Base-by-base conservation (phyloP, 441 rosid species). In the Dalechampia spathulata region DNA sequence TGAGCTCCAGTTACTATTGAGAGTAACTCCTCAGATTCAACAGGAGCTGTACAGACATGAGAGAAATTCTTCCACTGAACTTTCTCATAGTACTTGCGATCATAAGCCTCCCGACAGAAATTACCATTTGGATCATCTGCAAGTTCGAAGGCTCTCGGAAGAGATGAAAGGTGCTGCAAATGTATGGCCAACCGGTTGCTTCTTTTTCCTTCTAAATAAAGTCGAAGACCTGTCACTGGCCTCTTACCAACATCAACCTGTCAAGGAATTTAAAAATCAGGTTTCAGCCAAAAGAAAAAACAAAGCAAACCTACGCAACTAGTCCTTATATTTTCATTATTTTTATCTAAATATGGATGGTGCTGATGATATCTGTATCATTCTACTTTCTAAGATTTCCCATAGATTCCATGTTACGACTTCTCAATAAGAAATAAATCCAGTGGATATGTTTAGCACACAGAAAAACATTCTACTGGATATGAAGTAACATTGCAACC, bases 221-320 rank as follows among this genome's bases (percentile, higher is more conserved):
- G 94, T 42, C 99, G 79, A 63, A 93, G 81, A 56, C 99, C 99
- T 42, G 97, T 93, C 43, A 93, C 82, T 7, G 97, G 99, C 68
- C 94, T 81, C 75, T 81, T 83, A 57, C 97, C 97, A n/a, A 93
- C 96, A 63, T 89, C 99, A 68, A 93, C 97, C 96, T 93, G 78
- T 49, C 46, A 56, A 38, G 49, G 48, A 44, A 47, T 52, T 57
- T 52, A 46, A 6, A 53, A 48, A 37, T 66, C 34, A 64, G 40
- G 26, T 56, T 64, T 52, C 36, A 8, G 16, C 37, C 40, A 30
- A 16, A 49, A 41, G 49, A 39, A 27, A 32, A 37, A 19, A 17
- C 12, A 45, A 17, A 17, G 12, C 19, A 19, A 2, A 43, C 12
- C 1, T 2, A n/a, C n/a, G 36, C 23, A 26, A 28, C 23, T 7